Base-by-base conservation (phyloP, 176 grass and related monocot genomes). In the Carex myosuroides region DNA sequence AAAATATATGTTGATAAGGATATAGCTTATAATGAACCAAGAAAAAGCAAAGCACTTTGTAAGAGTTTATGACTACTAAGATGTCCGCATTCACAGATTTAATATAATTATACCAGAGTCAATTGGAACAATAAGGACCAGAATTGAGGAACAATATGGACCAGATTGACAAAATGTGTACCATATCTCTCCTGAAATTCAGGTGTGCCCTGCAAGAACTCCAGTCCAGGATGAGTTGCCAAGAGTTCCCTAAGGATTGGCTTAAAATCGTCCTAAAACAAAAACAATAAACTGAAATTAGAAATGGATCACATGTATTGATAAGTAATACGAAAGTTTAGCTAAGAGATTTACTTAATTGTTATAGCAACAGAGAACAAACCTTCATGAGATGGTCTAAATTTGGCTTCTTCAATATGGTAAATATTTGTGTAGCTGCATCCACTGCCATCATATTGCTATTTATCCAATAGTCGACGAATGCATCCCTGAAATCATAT, bases 121-220 rank as follows among this genome's bases (percentile, higher is more conserved):
- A 56, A 56, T 57, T 32, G 26, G 52, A 57, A 57, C 26, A 61
- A 26, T 76, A 54, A 14, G n/a, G 17, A 29, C 26, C 70, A 64
- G 20, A 62, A 64, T 54, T 82, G 54, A 62, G 26, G 52, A 57
- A 57, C 16, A 61, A 35, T 76, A 54, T 18, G n/a, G 17, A 29
- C 26, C 70, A 64, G 20, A 64, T 54, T 82, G 54, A 62, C 13
- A 83, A 42, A 70, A 81, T 85, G 12, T 60, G 65, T 89, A 99
- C 97, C 93, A 60, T 99, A 99, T 99, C 97, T 96, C 79, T 99
- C 97, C 85, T 99, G 97, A 96, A 99, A 99, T 83, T 99, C 97
- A 2, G 97, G 97, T 22, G 97, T 99, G 85, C 97, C 97, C 84
- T 99, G 97, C 86, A 99, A 85, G 84, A 99, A 99, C 87, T 99